A percentile compares a stretch with the other conserved stretches of the same genome.
Evolutionary conservation across 2,329 filamentous ascomycete genomes (phyloP).

Genomic region (Curvularia lunata): DNA sequence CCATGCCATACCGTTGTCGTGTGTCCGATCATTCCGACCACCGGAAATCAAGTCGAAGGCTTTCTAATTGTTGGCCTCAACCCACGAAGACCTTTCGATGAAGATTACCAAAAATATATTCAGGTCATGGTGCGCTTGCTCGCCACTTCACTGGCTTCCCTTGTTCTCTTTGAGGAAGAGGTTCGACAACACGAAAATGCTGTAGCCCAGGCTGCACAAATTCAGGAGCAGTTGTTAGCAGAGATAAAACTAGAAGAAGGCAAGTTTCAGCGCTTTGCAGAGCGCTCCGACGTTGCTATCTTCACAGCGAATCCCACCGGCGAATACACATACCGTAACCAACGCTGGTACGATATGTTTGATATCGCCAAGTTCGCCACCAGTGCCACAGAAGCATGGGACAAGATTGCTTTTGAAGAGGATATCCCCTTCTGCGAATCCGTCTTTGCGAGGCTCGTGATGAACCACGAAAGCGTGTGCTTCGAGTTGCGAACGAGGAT

Average conservation of each 20-base stretch:
- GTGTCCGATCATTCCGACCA: constrained; percentile 47
- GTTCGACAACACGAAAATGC: constrained; percentile 45
- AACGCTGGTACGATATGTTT: constrained; percentile 49
- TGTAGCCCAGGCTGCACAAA: constrained; percentile 42
- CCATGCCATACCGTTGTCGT: constrained; percentile 44
- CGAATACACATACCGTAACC: constrained; percentile 49
- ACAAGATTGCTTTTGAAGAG: constrained; percentile 39
- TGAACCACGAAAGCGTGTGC: constrained; percentile 42
- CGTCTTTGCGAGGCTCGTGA: constrained; percentile 40
- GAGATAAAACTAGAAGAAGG: constrained; percentile 44
- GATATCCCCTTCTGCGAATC: constrained; percentile 43
- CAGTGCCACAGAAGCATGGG: constrained; percentile 30
- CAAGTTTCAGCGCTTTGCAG: constrained; percentile 50
- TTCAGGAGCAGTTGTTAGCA: constrained; percentile 43
- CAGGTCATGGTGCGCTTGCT: constrained; percentile 47
- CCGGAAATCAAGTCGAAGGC: constrained; percentile 45
- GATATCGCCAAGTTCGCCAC: constrained; percentile 19
- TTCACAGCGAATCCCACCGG: constrained; percentile 48
- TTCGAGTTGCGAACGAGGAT: constrained; percentile 50
- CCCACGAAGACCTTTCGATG: constrained; percentile 48
- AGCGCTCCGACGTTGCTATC: constrained; percentile 50
- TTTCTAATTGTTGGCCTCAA: constrained; percentile 51
- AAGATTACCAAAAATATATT: constrained; percentile 49
- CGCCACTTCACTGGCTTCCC: constrained; percentile 49
- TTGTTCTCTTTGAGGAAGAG: constrained; percentile 50